Base-by-base conservation (phyloP, 1,284 basidiomycete genomes). In the Stygiomarasmius scandens region DNA sequence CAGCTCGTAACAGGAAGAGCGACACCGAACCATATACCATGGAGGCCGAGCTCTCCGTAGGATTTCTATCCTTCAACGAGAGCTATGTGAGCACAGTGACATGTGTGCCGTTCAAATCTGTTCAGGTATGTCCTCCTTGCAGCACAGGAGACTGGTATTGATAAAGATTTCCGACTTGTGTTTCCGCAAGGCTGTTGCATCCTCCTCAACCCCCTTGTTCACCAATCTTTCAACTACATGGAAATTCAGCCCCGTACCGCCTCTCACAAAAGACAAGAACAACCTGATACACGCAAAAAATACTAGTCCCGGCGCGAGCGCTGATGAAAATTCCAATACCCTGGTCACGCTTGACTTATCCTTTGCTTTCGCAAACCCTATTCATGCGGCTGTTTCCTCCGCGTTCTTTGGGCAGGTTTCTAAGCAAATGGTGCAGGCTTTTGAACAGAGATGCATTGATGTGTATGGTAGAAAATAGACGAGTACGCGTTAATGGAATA, bases 401-500 rank as follows among this genome's bases (percentile, higher is more conserved):
- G 79, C 87, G 11, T 93, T 97, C 66, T 93, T 98, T 67, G 90
- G 90, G 22, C 86, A 90, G 68, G 89, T 97, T 9, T 93, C 92
- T 8, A 85, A 85, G 61, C 81, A 90, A 73, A 98, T 97, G 93
- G 89, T 98, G 23, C 78, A 89, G 59, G 95, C 95, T 3, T 99
- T 99, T 67, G 93, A 97, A 72, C 78, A 89, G 64, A 81, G 95
- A 32, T 96, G 93, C 70, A 50, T 80, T 52, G 77, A 82, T 54
- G 77, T 95, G 5, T 94, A 92, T 66, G 89, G 91, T 19, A 61
- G 61, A 56, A 24, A n/a, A 51, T 24, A 27, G 48, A 22, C 25
- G 16, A 16, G 12, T 48, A 25, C 14, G 9, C 46, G 20, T 24
- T 38, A 3, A 16, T 22, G 19, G n/a, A n/a, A n/a, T n/a, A n/a